A percentile compares a stretch with the other conserved stretches of the same genome.
These are phyloP conservation scores for Tylopilus felleus DNA, from an alignment of 768 basidiomycete genomes.

Conservation along the genomic window DNA sequence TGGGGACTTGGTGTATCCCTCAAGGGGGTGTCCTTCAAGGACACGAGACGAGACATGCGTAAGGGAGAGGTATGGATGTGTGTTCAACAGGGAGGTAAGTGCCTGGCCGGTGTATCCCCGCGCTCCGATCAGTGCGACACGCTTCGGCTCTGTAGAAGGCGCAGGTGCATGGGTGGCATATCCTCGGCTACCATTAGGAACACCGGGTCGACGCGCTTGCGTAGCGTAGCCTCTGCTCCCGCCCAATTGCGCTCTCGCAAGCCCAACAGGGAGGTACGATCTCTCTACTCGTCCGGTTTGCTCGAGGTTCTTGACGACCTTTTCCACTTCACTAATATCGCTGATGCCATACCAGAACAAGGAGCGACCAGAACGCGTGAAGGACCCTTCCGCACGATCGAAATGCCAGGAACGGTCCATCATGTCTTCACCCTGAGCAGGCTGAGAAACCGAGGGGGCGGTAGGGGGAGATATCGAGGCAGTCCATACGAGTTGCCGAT, in stretches of 20 bases:
- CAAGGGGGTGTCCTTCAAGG: slow-evolving; percentile 76
- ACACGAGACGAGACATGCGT: slow-evolving; percentile 97
- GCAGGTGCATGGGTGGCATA: slow-evolving; percentile 64
- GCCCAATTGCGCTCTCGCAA: slow-evolving; percentile 16
- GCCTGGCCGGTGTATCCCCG: slow-evolving; percentile 95
- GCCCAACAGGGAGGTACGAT: slow-evolving; percentile 68
- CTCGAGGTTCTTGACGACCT: slow-evolving; percentile 70
- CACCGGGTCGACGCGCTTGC: slow-evolving; percentile 23
- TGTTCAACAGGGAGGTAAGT: slow-evolving; percentile 78
- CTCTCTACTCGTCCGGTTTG: slow-evolving; percentile 80
- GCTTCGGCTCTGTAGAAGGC: slow-evolving; percentile 66
- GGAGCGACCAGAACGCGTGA: slow-evolving; percentile 89
- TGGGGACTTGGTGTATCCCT: slow-evolving; percentile 73
- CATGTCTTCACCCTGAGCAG: slow-evolving; percentile 68
- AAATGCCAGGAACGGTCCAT: slow-evolving; percentile 95
- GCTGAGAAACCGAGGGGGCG: slow-evolving; percentile 5
- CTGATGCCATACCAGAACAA: slow-evolving; percentile 98
- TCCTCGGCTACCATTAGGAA: slow-evolving; percentile 59
- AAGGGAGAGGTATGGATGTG: slow-evolving; percentile 85
- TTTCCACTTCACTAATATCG: slow-evolving; percentile 89
- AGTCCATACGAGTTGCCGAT: slow-evolving; percentile 96
- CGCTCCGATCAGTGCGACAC: slow-evolving; percentile 92
- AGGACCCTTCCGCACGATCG: slow-evolving; percentile 95
- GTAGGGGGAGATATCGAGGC: slow-evolving; percentile 52
- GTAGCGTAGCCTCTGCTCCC: slow-evolving; percentile 22